These are phyloP conservation scores for Eutrema japonicum DNA, from an alignment of 345 rosid genomes.

Conservation along the genomic window DNA sequence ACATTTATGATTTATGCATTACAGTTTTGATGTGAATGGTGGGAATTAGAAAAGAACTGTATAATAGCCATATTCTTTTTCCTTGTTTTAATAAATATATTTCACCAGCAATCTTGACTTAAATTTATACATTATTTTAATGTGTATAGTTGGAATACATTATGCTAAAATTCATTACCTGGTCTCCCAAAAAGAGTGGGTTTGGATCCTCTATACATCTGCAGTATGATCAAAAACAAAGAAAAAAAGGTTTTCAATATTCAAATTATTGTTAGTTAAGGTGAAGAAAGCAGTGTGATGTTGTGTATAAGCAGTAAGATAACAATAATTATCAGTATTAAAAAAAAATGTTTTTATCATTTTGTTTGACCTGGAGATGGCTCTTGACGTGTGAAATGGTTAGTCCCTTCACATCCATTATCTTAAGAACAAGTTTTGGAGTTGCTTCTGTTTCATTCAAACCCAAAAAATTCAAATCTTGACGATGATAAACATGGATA, in stretches of 20 bases:
- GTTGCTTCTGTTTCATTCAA: conserved; percentile 73
- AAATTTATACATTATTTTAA: conserved; percentile 9
- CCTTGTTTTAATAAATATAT: conserved; percentile 6
- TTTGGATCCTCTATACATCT: conserved; percentile 49
- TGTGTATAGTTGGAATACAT: conserved; percentile 14
- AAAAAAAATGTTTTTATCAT: background rate
- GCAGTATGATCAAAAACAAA: conserved; percentile 19
- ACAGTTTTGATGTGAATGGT: conserved; percentile 22
- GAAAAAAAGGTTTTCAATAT: background rate
- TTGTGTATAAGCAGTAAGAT: background rate
- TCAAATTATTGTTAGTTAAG: background rate
- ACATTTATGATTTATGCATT: conserved; percentile 19
- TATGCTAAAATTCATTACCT: conserved; percentile 20
- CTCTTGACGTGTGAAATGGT: conserved; percentile 99
- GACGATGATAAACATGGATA: background rate
- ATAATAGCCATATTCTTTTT: background rate
- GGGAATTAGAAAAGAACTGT: conserved; percentile 17
- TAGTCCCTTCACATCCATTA: conserved; percentile 98
- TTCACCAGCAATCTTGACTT: conserved; percentile 23
- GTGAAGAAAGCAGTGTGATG: background rate
- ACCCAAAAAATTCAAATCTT: conserved; percentile 13
- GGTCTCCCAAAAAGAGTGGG: conserved; percentile 32
- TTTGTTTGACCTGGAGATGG: conserved; percentile 82
- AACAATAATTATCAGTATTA: background rate
- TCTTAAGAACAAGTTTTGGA: conserved; percentile 95